phyloP scores from a whole-genome alignment of 495 filamentous ascomycete genomes.

The Thermochaetoides thermophila region DNA sequence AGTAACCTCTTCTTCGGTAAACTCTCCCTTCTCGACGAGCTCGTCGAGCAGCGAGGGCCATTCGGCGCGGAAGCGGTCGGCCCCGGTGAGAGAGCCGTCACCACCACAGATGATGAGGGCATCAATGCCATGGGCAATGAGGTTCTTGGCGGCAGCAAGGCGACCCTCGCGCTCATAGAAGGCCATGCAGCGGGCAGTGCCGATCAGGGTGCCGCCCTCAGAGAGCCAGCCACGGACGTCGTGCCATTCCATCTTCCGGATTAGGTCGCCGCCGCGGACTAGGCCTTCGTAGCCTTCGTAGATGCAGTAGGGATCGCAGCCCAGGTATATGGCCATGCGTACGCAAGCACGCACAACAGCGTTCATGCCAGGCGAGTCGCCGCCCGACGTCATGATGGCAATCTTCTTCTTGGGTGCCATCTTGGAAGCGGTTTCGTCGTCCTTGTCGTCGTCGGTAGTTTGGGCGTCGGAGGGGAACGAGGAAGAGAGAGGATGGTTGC shows the following conservation, averaged over 20 bases:
- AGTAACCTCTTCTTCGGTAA: constrained; percentile 51
- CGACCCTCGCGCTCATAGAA: constrained; percentile 82
- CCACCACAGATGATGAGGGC: constrained; percentile 94
- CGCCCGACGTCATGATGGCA: constrained; percentile 90
- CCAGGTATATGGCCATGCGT: constrained; percentile 73
- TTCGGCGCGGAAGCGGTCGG: constrained; percentile 81
- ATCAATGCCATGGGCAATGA: constrained; percentile 85
- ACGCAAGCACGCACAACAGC: constrained; percentile 87
- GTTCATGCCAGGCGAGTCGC: constrained; percentile 98
- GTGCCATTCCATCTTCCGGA: constrained; percentile 77
- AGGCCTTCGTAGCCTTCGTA: constrained; percentile 96
- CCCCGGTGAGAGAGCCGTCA: constrained; percentile 93
- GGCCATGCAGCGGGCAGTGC: constrained; percentile 76
- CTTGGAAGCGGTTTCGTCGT: constrained; percentile 5
- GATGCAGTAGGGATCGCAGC: constrained; percentile 77
- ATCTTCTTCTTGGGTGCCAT: constrained; percentile 58
- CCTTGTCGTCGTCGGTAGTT: constrained; percentile 1
- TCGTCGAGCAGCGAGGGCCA: constrained; percentile 81
- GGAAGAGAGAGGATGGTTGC: neutral
- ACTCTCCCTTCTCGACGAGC: constrained; percentile 52
- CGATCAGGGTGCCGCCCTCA: constrained; percentile 92
- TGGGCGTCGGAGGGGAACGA: neutral
- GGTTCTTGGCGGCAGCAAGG: constrained; percentile 75
- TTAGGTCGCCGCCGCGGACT: constrained; percentile 76
- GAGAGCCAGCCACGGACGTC: constrained; percentile 91